Evolutionary conservation across 2,329 filamentous ascomycete species (phyloP).

Genomic region (Fusarium protoensiforme): DNA sequence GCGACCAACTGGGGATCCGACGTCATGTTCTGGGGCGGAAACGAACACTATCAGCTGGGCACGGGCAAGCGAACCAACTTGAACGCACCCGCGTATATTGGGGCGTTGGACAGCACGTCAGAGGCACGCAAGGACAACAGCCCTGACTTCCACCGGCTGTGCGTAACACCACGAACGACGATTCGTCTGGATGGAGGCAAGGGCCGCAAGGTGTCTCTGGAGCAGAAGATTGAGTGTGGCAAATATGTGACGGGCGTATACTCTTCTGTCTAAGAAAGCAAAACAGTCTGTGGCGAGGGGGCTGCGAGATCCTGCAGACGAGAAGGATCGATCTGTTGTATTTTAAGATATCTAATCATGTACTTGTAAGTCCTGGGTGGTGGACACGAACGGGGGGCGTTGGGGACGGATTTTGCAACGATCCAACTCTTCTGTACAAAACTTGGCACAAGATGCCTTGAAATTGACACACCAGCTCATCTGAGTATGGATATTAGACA

Average conservation of each 20-base stretch:
- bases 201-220: slow-evolving; percentile 78
- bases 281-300: not conserved
- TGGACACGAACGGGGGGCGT: slow-evolving; percentile 24
- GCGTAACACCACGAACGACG: slow-evolving; percentile 81
- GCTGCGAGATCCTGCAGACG: not conserved
- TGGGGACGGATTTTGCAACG: slow-evolving; percentile 16
- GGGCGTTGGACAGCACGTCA: slow-evolving; percentile 73
- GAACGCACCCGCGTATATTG: slow-evolving; percentile 80
- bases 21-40: slow-evolving; percentile 93
- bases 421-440: slow-evolving; percentile 28
- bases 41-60: slow-evolving; percentile 92
- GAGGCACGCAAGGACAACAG: slow-evolving; percentile 70
- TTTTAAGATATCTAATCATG: slow-evolving; percentile 30
- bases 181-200: slow-evolving; percentile 69
- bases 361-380: slow-evolving; percentile 15
- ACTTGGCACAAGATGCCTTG: slow-evolving; percentile 2
- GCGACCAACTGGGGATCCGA: slow-evolving; percentile 91
- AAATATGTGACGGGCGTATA: slow-evolving; percentile 85
- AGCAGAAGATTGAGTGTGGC: slow-evolving; percentile 91
- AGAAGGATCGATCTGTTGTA: slow-evolving; percentile 20
- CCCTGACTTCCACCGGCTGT: slow-evolving; percentile 76
- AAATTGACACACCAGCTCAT: slow-evolving; percentile 19
- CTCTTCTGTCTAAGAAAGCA: slow-evolving; percentile 63
- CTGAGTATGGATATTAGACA: not conserved
- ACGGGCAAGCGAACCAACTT: slow-evolving; percentile 89